These are phyloP conservation scores for Phalaenopsis equestris DNA, from an alignment of 106 monocot species.

Conservation along the genomic window DNA sequence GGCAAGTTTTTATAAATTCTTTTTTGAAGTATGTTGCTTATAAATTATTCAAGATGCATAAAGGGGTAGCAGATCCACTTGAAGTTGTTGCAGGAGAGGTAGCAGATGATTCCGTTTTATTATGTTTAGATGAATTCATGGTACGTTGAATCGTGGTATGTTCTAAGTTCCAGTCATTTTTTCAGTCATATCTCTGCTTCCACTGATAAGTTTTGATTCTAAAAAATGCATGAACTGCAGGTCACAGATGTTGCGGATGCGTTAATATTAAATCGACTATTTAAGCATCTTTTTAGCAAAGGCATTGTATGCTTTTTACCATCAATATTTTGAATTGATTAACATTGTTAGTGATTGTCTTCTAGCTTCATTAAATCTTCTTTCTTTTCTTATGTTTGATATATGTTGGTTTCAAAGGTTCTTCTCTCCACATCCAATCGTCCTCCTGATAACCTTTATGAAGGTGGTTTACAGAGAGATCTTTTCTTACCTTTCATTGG, in stretches of 20 bases:
- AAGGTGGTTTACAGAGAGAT: constrained; percentile 97
- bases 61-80: constrained; percentile 94
- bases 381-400: neutral
- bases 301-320: constrained; percentile 55
- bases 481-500: constrained; percentile 94
- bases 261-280: constrained; percentile 92
- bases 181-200: neutral
- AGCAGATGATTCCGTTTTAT: constrained; percentile 86
- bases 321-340: constrained; percentile 9
- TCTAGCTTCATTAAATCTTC: neutral
- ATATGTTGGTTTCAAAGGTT: constrained; percentile 29
- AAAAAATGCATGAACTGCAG: constrained; percentile 29
- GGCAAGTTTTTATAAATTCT: neutral
- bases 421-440: constrained; percentile 97
- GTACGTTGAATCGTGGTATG: constrained; percentile 43
- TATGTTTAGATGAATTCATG: constrained; percentile 99
- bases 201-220: neutral
- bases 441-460: constrained; percentile 92
- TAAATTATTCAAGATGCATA: constrained; percentile 65
- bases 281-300: constrained; percentile 86
- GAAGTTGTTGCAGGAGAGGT: constrained; percentile 95
- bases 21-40: neutral
- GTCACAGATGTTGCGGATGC: constrained; percentile 99
- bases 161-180: constrained; percentile 10
- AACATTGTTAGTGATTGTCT: neutral